Percentiles rank a stretch among this genome's conserved stretches.
Conservation (phyloP, 768 basidiomycete genomes). For the Fibroporia radiculosa region DNA sequence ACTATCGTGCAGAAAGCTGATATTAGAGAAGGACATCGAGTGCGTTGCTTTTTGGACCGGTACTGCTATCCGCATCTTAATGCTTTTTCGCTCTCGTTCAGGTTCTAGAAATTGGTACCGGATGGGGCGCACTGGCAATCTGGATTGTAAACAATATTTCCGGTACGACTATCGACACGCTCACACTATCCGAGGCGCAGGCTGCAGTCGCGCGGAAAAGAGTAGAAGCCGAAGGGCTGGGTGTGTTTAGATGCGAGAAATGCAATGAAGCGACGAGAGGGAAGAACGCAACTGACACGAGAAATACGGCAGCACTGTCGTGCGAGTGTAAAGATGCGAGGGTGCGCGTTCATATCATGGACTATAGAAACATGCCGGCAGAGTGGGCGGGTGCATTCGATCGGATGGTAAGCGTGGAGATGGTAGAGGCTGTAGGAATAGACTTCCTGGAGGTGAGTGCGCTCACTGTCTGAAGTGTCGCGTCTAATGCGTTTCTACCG, state of each 20-base stretch:
- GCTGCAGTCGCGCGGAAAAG: conserved; percentile 49
- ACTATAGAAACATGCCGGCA: conserved; percentile 56
- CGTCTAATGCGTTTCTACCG: background rate
- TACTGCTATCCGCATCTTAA: background rate
- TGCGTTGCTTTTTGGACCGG: conserved; percentile 6
- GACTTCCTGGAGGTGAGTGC: conserved; percentile 46
- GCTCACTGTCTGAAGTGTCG: background rate
- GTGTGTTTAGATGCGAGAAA: background rate
- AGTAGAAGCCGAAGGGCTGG: conserved; percentile 42
- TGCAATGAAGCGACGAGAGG: conserved; percentile 11
- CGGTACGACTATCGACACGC: conserved; percentile 55
- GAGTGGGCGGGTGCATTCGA: conserved; percentile 64
- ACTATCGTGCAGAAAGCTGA: conserved; percentile 61
- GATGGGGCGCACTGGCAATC: conserved; percentile 72
- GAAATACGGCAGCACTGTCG: conserved; percentile 12
- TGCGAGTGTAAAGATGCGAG: conserved; percentile 26
- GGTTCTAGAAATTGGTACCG: conserved; percentile 70
- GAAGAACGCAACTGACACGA: conserved; percentile 4
- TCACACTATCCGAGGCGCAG: conserved; percentile 66
- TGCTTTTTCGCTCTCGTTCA: conserved; percentile 11
- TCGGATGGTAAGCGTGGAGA: conserved; percentile 65
- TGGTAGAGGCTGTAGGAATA: conserved; percentile 68
- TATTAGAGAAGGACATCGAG: conserved; percentile 41
- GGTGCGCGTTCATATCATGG: conserved; percentile 67
- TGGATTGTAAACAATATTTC: conserved; percentile 47